Evolutionary conservation across 305 asterid species (phyloP), one percentile per base, ranked within the genome.

Genomic region (Fraxinus platypoda): DNA sequence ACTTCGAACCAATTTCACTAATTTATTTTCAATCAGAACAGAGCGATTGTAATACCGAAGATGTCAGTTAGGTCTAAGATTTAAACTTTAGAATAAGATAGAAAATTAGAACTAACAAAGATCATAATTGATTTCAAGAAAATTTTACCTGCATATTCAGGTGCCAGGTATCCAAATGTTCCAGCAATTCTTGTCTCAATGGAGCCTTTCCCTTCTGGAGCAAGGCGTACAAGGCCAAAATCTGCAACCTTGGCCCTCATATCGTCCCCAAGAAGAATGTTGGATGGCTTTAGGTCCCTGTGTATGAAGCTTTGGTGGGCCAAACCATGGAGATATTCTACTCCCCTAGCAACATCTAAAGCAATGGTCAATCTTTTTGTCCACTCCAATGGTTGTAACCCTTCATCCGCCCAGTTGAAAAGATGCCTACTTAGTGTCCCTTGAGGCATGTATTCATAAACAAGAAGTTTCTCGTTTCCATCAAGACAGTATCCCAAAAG

Each of bases 261-360:
- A 86, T 95, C 99, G 64, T 95, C 98, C 6, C 98, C 97, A 12
- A 95, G 93, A 4, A 95, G 88, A 83, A 95, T 95, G 79, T 95
- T 95, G 13, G 97, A 95, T n/a, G 99, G 99, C 87, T 95, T 95
- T 19, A 95, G 87, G 81, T 95, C 98, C 84, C 99, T 86, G 75
- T 95, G 98, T 71, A 95, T 94, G 84, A 95, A 95, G 90, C 98
- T 94, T 79, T 95, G 99, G 80, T 94, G 98, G 25, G 99, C 99
- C 76, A 95, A 88, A 72, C 97, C 95, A 70, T 95, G 99, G 78
- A 95, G 93, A 81, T 95, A 94, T 79, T 95, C 99, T 17, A 95
- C 98, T 41, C 99, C 99, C 76, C 99, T 80, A 68, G 94, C 99
- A 77, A 94, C 98, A 74, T 95, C 99, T 13, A 95, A 86, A 0